Base-by-base conservation (phyloP, 768 basidiomycete species). In the Piloderma croceum region DNA sequence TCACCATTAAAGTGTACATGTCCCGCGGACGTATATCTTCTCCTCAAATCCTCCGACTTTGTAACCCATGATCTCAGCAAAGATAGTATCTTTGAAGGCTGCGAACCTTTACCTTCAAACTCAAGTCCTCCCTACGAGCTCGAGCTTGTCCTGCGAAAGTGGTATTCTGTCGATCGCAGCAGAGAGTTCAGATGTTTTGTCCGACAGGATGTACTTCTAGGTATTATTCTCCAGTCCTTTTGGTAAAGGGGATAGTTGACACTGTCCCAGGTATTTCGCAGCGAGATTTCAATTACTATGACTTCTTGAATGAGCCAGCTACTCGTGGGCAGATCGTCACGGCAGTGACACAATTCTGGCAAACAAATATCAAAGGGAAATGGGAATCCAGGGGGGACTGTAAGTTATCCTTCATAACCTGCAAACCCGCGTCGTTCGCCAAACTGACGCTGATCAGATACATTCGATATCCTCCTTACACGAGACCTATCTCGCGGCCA, bases 121-220 rank as follows among this genome's bases (percentile, higher is more conserved):
- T 39, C 57, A 1, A 18, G 29, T 10, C 50, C 58, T 19, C 32
- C 44, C 1, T 87, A 89, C 54, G 69, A 79, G 19, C 68, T 88
- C 4, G 92, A 98, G 56, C 75, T 98, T 7, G 81, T 96, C 2
- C 67, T 97, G 38, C 76, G 88, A 39, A 93, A 91, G 57, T 96
- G 90, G 88, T 89, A 90, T 49, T 68, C 84, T 18, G 68, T 98
- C 39, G 87, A 92, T 50, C 74, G 75, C 23, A 79, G 86, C 45
- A 75, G 91, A 35, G 93, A 98, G 60, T 61, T 96, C 37, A 71
- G 94, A 15, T 94, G 93, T 67, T 97, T 98, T 55, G 90, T 97
- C 6, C 71, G 89, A 22, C 64, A 79, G 7, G 73, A 81, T 39
- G 60, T 49, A 2, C 64, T 98, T 5, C 50, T 96, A 17, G 94